Evolutionary conservation across 108 stramenopile genomes (phyloP), one percentile per base, ranked within the genome.

Genomic region (Cyclotella choctawhatcheeana): DNA sequence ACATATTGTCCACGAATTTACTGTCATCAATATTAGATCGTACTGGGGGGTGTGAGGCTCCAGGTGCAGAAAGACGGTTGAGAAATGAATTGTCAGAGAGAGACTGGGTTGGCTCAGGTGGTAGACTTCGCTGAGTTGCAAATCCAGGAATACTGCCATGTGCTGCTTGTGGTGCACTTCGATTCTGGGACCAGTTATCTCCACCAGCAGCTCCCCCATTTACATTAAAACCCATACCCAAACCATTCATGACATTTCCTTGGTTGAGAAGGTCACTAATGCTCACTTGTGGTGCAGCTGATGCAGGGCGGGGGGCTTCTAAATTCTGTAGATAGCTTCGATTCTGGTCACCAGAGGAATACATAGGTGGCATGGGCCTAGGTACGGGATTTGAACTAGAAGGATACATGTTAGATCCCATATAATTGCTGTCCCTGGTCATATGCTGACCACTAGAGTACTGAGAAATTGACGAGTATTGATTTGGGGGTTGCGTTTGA

Each of bases 1-100:
- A 81, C 79, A 81, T 81, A 45, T 55, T 81, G 55, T 81, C 79
- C 5, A 81, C 79, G 34, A 81, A 73, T 33, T 69, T 62, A 34
- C 79, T 81, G 56, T 81, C 79, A 63, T 81, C 73, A 59, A 44
- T 69, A 18, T 62, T 58, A 2, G 35, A 44, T 17, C 64, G 55
- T 60, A 25, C 52, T 22, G 53, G n/a, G 51, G 66, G 29, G 31
- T 35, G 58, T 29, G 58, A 64, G 3, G 69, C 20, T 29, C 31
- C 37, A 58, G 26, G 48, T 3, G 44, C 45, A 25, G 58, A 59
- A 2, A 44, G 56, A 8, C 53, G 74, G 33, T 34, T 50, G 44
- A 43, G 29, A 44, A 69, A 69, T 58, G 44, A 37, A 75, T 75
- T 67, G 37, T 65, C 43, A 26, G 66, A 50, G 0, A 71, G 40